Conservation (phyloP, 2,329 filamentous ascomycete genomes). For the Xylariales sp. region DNA sequence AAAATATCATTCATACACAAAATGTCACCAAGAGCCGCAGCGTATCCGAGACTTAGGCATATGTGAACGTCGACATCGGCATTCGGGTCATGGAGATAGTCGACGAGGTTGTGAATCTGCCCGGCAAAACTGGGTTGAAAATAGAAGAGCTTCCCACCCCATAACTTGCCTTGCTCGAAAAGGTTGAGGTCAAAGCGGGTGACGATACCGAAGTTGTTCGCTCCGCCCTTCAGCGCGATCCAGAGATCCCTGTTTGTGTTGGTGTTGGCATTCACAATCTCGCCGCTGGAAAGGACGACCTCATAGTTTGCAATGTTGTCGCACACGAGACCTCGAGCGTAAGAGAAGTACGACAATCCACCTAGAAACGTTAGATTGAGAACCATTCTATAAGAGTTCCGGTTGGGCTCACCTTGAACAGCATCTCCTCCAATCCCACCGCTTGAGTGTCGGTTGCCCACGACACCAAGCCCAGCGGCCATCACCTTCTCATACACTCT, state of each 20-base stretch:
- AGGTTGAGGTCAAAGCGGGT: not conserved
- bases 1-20: not conserved
- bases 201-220: conserved; percentile 1
- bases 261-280: not conserved
- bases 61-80: not conserved
- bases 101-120: not conserved
- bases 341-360: not conserved
- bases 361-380: not conserved
- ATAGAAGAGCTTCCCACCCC: not conserved
- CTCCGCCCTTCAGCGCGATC: not conserved
- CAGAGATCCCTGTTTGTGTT: not conserved
- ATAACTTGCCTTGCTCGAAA: not conserved
- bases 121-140: not conserved
- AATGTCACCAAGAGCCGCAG: not conserved
- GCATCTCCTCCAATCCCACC: not conserved
- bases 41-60: not conserved
- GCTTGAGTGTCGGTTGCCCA: not conserved
- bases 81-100: not conserved
- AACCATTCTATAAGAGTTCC: too few species aligned
- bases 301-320: not conserved
- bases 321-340: not conserved
- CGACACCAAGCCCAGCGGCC: not conserved
- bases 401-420: conserved; percentile 1
- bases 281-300: not conserved
- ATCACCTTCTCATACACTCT: not conserved